Evolutionary conservation across 208 protist genomes (phyloP), one percentile per base, ranked within the genome.

Genomic region (Wallacemonas sp.): DNA sequence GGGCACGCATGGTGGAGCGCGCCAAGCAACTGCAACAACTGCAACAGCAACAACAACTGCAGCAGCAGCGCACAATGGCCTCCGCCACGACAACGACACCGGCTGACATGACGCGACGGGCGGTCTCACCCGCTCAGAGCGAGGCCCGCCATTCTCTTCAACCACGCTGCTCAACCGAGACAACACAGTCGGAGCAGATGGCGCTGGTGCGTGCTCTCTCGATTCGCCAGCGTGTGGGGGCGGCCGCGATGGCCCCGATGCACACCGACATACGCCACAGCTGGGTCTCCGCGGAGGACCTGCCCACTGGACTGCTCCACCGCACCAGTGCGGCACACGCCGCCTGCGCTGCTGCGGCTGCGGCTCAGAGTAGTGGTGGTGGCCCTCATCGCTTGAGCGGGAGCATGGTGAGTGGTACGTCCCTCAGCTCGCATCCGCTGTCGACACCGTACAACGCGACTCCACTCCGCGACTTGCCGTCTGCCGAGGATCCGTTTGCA

Each of bases 131-230:
- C n/a, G n/a, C n/a, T n/a, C n/a, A n/a, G n/a, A n/a, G n/a, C n/a
- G n/a, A n/a, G n/a, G n/a, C n/a, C n/a, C n/a, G n/a, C n/a, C n/a
- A n/a, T n/a, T n/a, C n/a, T n/a, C n/a, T n/a, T n/a, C n/a, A n/a
- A n/a, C n/a, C n/a, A n/a, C 36, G 36, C 36, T 17, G 36, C 36
- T 41, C 36, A 6, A 14, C 14, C 36, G 36, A 6, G 36, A 14
- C 36, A 14, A 41, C 36, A 14, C 36, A 41, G 44, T 6, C 11
- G 9, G 52, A 58, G 32, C 52, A 58, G 32, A 30, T 29, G 29
- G 38, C 52, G 52, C 30, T 58, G 52, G 52, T 58, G 30, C 52
- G 52, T 38, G 52, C 52, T 5, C 23, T 58, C n/a, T 58, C 52
- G 3, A 58, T 58, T 39, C 52, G 52, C 30, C 52, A 39, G 19